A percentile compares a stretch with the other conserved stretches of the same genome.
Conservation (phyloP, 495 filamentous ascomycete genomes). For the Diplogelasinospora grovesii region DNA sequence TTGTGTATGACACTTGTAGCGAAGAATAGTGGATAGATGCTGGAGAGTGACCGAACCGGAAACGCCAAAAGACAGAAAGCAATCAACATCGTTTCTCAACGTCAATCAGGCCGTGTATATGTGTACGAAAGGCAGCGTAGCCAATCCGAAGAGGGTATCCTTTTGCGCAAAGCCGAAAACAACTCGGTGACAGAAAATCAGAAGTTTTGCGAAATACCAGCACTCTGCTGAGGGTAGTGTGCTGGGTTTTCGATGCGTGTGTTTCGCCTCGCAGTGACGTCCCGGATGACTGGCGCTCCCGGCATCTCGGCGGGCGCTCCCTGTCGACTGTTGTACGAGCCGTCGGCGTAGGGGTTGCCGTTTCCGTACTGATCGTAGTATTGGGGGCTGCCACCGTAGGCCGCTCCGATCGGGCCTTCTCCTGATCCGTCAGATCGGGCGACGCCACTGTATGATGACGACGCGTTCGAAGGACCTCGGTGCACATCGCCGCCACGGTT, state of each 20-base stretch:
- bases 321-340: constrained; percentile 16
- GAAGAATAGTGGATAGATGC: too few species aligned
- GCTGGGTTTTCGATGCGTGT: constrained; percentile 87
- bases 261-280: constrained; percentile 83
- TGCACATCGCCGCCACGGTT: constrained; percentile 64
- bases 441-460: constrained; percentile 84
- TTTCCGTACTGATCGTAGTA: constrained; percentile 48
- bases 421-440: constrained; percentile 79
- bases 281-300: constrained; percentile 80
- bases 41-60: too few species aligned
- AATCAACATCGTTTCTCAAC: too few species aligned
- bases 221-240: constrained; percentile 83
- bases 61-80: too few species aligned
- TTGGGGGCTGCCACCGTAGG: constrained; percentile 35
- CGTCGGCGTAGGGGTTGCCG: constrained; percentile 41
- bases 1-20: too few species aligned
- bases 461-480: constrained; percentile 91
- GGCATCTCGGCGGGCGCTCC: constrained; percentile 25
- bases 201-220: constrained; percentile 98
- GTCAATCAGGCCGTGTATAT: too few species aligned
- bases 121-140: too few species aligned
- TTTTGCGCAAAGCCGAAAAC: not conserved
- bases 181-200: constrained; percentile 32
- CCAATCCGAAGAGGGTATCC: constrained; percentile 2
- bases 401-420: constrained; percentile 49